phyloP scores from a whole-genome alignment of 2,329 filamentous ascomycete genomes.

The Arthrobotrys pseudoclavata region DNA sequence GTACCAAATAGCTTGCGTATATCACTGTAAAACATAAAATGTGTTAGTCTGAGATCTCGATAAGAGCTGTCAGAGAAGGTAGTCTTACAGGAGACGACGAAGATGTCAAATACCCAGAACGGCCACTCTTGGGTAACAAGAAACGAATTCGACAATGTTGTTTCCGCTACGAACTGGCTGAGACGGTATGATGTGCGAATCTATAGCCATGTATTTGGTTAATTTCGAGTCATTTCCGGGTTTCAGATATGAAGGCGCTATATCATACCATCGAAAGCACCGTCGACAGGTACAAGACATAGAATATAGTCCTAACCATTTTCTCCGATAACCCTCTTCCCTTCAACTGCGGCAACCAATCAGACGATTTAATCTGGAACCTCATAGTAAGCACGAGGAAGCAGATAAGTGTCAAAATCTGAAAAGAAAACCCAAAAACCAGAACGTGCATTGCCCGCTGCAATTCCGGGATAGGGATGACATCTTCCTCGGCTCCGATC shows the following conservation, averaged over 20 bases:
- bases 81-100: conserved; percentile 25
- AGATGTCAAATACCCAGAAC: conserved; percentile 47
- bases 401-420: conserved; percentile 17
- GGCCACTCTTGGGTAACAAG: conserved; percentile 42
- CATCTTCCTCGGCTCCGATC: neutral
- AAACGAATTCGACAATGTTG: conserved; percentile 3
- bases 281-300: conserved; percentile 20
- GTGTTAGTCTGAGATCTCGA: neutral
- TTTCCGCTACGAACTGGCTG: conserved; percentile 24
- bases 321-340: conserved; percentile 8
- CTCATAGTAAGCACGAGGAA: conserved; percentile 21
- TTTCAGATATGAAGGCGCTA: neutral
- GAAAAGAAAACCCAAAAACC: conserved; percentile 30
- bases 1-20: conserved; percentile 37
- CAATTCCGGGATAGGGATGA: neutral
- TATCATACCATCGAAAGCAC: conserved; percentile 29
- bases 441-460: conserved; percentile 32
- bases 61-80: neutral
- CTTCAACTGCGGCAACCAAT: conserved; percentile 12
- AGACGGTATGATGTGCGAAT: conserved; percentile 43
- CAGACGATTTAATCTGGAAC: conserved; percentile 12
- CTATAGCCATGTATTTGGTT: neutral
- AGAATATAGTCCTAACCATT: conserved; percentile 17
- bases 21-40: conserved; percentile 20
- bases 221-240: neutral